Evolutionary conservation across 768 basidiomycete genomes (phyloP).

Genomic region (Auricularia sp.): DNA sequence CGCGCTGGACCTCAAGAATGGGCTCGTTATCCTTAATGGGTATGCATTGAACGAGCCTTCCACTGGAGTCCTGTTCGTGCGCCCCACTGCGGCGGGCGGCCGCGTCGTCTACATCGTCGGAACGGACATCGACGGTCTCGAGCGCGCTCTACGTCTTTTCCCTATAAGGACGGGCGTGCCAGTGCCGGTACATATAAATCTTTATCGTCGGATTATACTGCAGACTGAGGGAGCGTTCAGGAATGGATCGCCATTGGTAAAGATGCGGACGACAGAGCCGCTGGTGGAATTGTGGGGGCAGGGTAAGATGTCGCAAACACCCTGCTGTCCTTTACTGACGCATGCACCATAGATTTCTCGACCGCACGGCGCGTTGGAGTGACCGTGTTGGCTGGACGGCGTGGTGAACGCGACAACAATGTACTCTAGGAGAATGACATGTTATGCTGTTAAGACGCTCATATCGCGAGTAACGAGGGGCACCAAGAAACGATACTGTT

Average conservation of each 20-base stretch:
- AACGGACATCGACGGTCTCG: constrained; percentile 47
- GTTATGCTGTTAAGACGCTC: too few species aligned
- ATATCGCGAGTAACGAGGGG: too few species aligned
- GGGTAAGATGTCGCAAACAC: constrained; percentile 42
- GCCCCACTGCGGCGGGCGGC: constrained; percentile 31
- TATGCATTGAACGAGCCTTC: constrained; percentile 12
- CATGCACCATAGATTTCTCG: background rate
- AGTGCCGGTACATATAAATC: constrained; percentile 30
- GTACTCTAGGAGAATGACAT: too few species aligned
- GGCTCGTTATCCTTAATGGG: constrained; percentile 12
- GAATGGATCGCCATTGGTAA: constrained; percentile 65
- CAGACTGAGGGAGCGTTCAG: background rate
- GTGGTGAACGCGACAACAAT: too few species aligned
- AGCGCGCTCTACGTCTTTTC: constrained; percentile 62
- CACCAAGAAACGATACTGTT: too few species aligned
- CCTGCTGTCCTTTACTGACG: too few species aligned
- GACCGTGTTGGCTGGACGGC: too few species aligned
- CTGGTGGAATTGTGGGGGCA: constrained; percentile 65
- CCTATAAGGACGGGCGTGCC: constrained; percentile 75
- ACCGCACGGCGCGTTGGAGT: background rate
- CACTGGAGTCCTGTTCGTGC: constrained; percentile 49
- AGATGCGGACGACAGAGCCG: constrained; percentile 46
- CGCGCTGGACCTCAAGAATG: constrained; percentile 12
- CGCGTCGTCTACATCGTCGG: constrained; percentile 50
- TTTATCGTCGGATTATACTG: background rate